A percentile compares a stretch with the other conserved stretches of the same genome.
Conservation (phyloP, 164 flowering plant species). For the Stephania yunnanensis region DNA sequence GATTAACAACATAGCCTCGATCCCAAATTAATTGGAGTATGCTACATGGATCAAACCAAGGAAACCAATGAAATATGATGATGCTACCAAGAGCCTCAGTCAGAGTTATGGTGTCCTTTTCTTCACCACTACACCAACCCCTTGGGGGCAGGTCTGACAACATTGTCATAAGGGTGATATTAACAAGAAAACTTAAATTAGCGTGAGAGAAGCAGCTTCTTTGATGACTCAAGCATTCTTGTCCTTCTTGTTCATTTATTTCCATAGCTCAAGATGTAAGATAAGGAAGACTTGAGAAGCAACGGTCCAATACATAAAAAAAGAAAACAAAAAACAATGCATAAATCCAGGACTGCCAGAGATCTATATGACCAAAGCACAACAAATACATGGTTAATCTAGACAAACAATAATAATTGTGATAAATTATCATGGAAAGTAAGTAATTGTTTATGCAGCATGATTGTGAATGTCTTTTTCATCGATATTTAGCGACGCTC, state of each 20-base stretch:
- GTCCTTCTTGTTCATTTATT: neutral
- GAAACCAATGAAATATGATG: no score
- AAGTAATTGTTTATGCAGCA: neutral
- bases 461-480: neutral
- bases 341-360: neutral
- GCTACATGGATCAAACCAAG: no score
- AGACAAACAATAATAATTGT: neutral
- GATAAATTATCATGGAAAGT: neutral
- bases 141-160: neutral
- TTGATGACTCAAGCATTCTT: neutral
- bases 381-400: neutral
- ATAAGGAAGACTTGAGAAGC: neutral
- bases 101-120: no score
- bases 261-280: neutral
- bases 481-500: neutral
- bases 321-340: neutral
- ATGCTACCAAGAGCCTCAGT: no score
- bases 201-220: neutral
- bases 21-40: no score
- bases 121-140: no score
- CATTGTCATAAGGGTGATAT: neutral
- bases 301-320: neutral
- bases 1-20: no score
- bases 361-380: neutral
- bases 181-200: neutral